These are phyloP conservation scores for Lenzites betulinus DNA, from an alignment of 768 basidiomycete genomes.

Conservation along the genomic window DNA sequence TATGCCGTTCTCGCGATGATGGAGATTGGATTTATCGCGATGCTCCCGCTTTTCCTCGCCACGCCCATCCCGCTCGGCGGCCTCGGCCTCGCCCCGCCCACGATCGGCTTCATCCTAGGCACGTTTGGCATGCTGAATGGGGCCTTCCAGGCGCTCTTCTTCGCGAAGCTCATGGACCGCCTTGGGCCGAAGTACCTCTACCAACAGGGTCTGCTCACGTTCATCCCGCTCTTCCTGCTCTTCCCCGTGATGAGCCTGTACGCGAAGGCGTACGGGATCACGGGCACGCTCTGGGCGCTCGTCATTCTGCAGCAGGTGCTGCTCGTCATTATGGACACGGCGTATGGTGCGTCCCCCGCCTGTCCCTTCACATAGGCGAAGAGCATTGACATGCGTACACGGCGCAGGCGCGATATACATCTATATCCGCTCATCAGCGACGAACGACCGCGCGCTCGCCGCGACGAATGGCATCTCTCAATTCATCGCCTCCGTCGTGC, in stretches of 20 bases:
- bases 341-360: constrained; percentile 31
- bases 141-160: constrained; percentile 38
- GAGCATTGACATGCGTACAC: too few species aligned
- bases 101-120: constrained; percentile 42
- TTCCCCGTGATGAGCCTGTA: constrained; percentile 33
- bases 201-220: constrained; percentile 30
- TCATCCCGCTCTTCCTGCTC: constrained; percentile 28
- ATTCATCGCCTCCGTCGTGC: constrained; percentile 48
- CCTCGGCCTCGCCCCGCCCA: constrained; percentile 37
- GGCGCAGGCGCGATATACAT: constrained; percentile 32
- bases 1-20: constrained; percentile 38
- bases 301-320: constrained; percentile 29
- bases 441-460: constrained; percentile 42
- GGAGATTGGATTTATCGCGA: constrained; percentile 39
- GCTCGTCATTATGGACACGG: constrained; percentile 30
- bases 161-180: constrained; percentile 37
- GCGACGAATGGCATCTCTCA: constrained; percentile 59
- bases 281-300: constrained; percentile 27
- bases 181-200: constrained; percentile 39
- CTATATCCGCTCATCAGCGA: constrained; percentile 33
- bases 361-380: too few species aligned
- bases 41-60: constrained; percentile 42
- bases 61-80: constrained; percentile 43
- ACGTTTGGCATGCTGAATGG: constrained; percentile 40
- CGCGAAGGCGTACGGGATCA: constrained; percentile 24